Base-by-base conservation (phyloP, 495 filamentous ascomycete genomes). In the Hypoxylon cercidicola region DNA sequence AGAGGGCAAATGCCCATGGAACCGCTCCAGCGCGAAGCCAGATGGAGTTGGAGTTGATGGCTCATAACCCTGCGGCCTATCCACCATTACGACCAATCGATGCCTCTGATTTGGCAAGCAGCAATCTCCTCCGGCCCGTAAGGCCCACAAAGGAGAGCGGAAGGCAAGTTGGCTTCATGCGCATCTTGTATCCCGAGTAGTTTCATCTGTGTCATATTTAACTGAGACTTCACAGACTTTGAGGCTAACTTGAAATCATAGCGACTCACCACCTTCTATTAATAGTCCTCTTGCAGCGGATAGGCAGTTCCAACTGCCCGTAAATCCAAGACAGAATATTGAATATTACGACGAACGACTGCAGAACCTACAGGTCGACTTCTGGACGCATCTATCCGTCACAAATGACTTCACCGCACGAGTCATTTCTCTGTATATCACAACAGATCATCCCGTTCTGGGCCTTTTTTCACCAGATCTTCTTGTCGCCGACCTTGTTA, bases 311-410 rank as follows among this genome's bases (percentile, higher is more conserved):
- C 51, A 32, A 34, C 51, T 51, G 34, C 60, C 51, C 0, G 23
- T 37, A 55, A 44, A 37, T 44, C 25, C 51, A 2, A 18, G 35
- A 19, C 43, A 55, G 20, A 50, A 49, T 15, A 44, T 55, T 11
- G 12, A 20, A 4, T 71, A 66, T 52, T 71, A 56, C 52, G 71
- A 74, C 48, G 50, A 66, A 44, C 65, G 69, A 12, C 71, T 74
- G 19, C 25, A 20, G 19, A 9, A 56, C 10, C 30, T 71, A 12
- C 50, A 71, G 18, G 62, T 68, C 10, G 19, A 12, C 11, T 54
- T 55, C 10, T 74, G 71, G 71, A 74, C 65, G 1, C 25, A 62
- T 8, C 44, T 67, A 1, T 10, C 30, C 1, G 50, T 72, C 20
- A 23, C 44, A 7, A 57, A 60, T 32, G 59, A 64, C 1, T 54